Percentiles rank a stretch among this genome's conserved stretches.
Conservation (phyloP, 2,329 filamentous ascomycete species). For the Aureobasidium mangrovei region DNA sequence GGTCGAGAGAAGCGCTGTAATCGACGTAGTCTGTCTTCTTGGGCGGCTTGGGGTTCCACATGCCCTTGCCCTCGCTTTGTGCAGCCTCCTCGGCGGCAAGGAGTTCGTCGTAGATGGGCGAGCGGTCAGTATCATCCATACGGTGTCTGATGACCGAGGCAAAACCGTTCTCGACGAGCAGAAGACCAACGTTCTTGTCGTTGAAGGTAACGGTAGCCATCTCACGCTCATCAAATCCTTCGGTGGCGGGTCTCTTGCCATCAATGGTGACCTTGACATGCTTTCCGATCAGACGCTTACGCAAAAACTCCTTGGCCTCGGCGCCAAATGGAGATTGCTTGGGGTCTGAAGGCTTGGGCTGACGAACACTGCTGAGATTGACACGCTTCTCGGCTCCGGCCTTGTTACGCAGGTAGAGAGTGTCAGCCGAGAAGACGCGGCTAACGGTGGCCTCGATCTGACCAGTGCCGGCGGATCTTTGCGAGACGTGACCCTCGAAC, state of each 20-base stretch:
- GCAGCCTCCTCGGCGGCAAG: constrained; percentile 71
- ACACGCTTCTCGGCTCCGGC: constrained; percentile 78
- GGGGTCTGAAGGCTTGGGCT: constrained; percentile 80
- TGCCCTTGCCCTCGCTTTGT: constrained; percentile 81
- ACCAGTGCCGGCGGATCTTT: constrained; percentile 50
- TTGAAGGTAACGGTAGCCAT: constrained; percentile 80
- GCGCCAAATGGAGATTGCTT: constrained; percentile 82
- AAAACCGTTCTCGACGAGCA: constrained; percentile 86
- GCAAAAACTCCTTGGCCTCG: constrained; percentile 91
- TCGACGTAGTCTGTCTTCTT: constrained; percentile 77
- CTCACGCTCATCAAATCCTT: constrained; percentile 89
- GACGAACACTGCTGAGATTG: constrained; percentile 84
- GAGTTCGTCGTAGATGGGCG: constrained; percentile 86
- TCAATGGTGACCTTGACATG: constrained; percentile 84
- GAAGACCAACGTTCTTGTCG: constrained; percentile 77
- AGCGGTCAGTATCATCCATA: constrained; percentile 87
- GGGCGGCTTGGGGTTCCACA: constrained; percentile 86
- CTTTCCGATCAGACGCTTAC: constrained; percentile 92
- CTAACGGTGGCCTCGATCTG: constrained; percentile 75
- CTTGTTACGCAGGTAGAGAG: constrained; percentile 78
- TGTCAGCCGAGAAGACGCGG: constrained; percentile 82
- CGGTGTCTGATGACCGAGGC: constrained; percentile 90
- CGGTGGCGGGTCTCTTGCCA: constrained; percentile 78
- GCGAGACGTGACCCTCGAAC: constrained; percentile 68
- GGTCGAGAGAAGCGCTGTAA: constrained; percentile 85